phyloP scores from a whole-genome alignment of 1,139 yeast genomes.

The Candida albicans region DNA sequence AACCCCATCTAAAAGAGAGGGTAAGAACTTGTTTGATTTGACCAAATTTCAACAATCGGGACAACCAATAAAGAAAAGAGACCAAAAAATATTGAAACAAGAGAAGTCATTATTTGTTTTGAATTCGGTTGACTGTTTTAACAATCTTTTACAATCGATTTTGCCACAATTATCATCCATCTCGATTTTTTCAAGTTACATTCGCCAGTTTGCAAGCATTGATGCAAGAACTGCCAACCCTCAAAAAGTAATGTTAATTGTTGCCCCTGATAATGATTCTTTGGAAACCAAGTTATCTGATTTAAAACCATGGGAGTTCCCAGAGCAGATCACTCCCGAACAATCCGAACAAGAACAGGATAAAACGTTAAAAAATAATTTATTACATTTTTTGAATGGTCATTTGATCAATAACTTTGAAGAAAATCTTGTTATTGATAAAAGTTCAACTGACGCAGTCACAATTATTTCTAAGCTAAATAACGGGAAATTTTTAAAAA shows the following conservation, averaged over 20 bases:
- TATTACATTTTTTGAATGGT: slow-evolving; percentile 51
- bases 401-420: slow-evolving; percentile 45
- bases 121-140: slow-evolving; percentile 13
- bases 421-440: slow-evolving; percentile 19
- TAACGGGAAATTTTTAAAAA: slow-evolving; percentile 43
- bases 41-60: slow-evolving; percentile 9
- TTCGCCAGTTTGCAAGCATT: slow-evolving; percentile 52
- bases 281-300: slow-evolving; percentile 33
- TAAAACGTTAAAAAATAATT: slow-evolving; percentile 43
- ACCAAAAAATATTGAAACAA: slow-evolving; percentile 4
- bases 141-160: slow-evolving; percentile 30
- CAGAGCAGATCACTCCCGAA: slow-evolving; percentile 36
- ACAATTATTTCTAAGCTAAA: slow-evolving; percentile 31
- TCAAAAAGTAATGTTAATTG: slow-evolving; percentile 42
- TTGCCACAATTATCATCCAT: slow-evolving; percentile 46
- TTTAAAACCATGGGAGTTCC: slow-evolving; percentile 72
- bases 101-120: slow-evolving; percentile 8
- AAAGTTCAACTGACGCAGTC: slow-evolving; percentile 7
- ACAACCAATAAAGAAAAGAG: slow-evolving; percentile 9
- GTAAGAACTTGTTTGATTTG: slow-evolving; percentile 20
- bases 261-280: slow-evolving; percentile 64
- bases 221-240: slow-evolving; percentile 41
- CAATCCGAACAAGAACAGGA: slow-evolving; percentile 44
- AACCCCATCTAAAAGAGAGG: slow-evolving; percentile 16
- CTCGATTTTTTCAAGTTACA: slow-evolving; percentile 54